Conservation (phyloP, 352 stramenopile species). For the Globisporangium takayamanum region DNA sequence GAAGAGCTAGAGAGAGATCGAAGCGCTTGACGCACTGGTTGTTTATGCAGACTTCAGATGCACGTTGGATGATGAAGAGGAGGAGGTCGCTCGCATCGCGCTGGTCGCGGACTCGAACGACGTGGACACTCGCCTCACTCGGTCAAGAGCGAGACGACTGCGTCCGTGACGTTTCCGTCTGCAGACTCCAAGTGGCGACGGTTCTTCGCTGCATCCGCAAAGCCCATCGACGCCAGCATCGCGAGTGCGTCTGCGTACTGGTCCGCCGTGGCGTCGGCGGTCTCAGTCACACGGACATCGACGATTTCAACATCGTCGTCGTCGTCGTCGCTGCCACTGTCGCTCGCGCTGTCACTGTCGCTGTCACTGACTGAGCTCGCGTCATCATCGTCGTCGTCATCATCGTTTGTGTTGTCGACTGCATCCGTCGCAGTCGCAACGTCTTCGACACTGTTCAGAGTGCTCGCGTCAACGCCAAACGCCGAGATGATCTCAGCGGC, state of each 20-base stretch:
- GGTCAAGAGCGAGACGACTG: conserved; percentile 42
- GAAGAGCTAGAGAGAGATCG: no score
- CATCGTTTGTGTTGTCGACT: background rate
- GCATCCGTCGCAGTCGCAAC: background rate
- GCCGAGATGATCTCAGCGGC: conserved; percentile 17
- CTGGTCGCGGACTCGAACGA: no score
- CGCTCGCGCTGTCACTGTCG: conserved; percentile 16
- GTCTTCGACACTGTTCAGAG: no score
- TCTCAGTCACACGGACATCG: conserved; percentile 4
- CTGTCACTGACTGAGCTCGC: conserved; percentile 27
- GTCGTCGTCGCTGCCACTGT: background rate
- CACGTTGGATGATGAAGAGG: no score
- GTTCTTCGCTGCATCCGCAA: conserved; percentile 42
- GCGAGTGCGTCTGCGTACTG: conserved; percentile 34
- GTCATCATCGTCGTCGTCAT: conserved; percentile 1
- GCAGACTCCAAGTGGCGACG: conserved; percentile 30
- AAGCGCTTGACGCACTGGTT: no score
- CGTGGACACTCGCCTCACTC: conserved; percentile 14
- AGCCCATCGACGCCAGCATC: conserved; percentile 57
- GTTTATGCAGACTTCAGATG: no score
- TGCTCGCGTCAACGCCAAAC: conserved; percentile 6
- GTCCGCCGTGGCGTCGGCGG: conserved; percentile 5
- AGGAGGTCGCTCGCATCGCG: no score
- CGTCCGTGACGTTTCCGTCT: conserved; percentile 40
- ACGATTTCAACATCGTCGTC: conserved; percentile 42